Evolutionary conservation across 2,329 filamentous ascomycete species (phyloP), one percentile per base, ranked within the genome.

Genomic region (Arthrobotrys pseudoclavata): DNA sequence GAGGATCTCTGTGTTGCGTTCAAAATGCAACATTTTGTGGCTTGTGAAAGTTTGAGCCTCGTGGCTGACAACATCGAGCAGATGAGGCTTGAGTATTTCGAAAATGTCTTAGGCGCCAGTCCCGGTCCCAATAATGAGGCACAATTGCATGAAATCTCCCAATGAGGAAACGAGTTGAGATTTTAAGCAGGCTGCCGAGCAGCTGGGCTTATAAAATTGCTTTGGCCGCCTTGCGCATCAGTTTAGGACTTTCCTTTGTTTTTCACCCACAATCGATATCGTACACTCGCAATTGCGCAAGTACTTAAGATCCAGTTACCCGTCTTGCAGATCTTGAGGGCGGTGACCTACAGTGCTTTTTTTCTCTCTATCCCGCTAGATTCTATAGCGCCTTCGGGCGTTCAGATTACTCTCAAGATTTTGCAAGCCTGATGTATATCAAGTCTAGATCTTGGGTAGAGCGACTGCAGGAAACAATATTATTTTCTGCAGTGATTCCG

Each of bases 91-190:
- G 31, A 3, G 12, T 1, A 34, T 34, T 34, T 34, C 7, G 31
- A 10, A 34, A 4, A 34, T 9, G 12, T 34, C 31, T 9, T 9
- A 34, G 31, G 31, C 12, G 4, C 4, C 31, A n/a, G n/a, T n/a
- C 31, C 31, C 31, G 7, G 31, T 34, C 31, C 31, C 31, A 9
- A 10, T 34, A 34, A 2, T 20, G 42, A 47, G 42, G 42, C 42
- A 20, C 42, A 47, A 52, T n/a, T n/a, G n/a, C n/a, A n/a, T n/a
- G n/a, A n/a, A n/a, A n/a, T 52, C 9, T 52, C 47, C 47, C 15
- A 52, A 52, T 52, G 3, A 26, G 47, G 47, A 52, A 52, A 52
- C 20, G 15, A 47, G 7, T 20, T 52, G 20, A 24, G 20, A 13
- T 52, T n/a, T 22, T 42, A 42, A 42, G 40, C 40, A 12, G 40